phyloP scores from a whole-genome alignment of 768 basidiomycete species.

The Leccinum incarnatum region DNA sequence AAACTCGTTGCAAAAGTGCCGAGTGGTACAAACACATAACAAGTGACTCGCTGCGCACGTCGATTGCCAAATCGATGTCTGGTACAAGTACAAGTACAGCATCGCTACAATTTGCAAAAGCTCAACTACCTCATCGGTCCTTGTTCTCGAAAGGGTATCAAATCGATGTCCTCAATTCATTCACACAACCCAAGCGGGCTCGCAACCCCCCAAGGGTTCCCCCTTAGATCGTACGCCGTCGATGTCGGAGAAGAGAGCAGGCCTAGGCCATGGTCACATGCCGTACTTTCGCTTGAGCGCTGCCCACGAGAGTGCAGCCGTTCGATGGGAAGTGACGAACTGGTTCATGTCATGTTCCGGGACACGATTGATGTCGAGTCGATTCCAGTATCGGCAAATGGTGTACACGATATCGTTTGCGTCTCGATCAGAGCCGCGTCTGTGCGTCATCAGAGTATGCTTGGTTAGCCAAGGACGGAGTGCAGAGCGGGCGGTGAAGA shows the following conservation, averaged over 20 bases:
- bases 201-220: background rate
- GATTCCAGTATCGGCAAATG: conserved; percentile 74
- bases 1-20: background rate
- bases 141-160: conserved; percentile 21
- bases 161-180: conserved; percentile 21
- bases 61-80: conserved; percentile 16
- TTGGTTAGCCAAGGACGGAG: conserved; percentile 16
- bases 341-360: conserved; percentile 82
- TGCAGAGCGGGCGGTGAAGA: background rate
- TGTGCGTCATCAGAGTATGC: conserved; percentile 25
- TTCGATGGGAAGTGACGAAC: conserved; percentile 58
- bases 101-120: conserved; percentile 18
- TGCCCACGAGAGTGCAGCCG: conserved; percentile 70
- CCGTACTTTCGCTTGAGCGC: conserved; percentile 75
- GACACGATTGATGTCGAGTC: conserved; percentile 82
- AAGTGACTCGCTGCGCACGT: conserved; percentile 1
- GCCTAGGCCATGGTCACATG: conserved; percentile 34
- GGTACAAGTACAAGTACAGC: conserved; percentile 21
- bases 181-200: background rate
- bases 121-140: conserved; percentile 17
- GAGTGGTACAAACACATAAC: background rate
- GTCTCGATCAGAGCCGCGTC: conserved; percentile 68
- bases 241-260: background rate
- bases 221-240: conserved; percentile 1
- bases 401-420: conserved; percentile 75